Base-by-base conservation (phyloP, 148 eudicot species). In the Polygonum maritimum region DNA sequence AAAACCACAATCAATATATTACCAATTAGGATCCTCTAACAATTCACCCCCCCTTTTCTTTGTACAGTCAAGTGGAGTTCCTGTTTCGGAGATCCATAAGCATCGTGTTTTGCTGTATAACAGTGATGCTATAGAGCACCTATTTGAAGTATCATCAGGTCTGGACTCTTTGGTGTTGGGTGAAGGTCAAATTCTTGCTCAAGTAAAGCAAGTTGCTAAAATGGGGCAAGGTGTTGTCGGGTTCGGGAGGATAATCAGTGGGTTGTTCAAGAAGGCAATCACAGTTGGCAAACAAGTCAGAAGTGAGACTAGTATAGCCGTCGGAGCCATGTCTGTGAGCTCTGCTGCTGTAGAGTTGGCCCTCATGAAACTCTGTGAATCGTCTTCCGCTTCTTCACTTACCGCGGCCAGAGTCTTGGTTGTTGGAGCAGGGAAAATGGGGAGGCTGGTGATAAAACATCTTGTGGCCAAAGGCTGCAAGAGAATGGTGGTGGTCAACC, bases 261-360 rank as follows among this genome's bases (percentile, higher is more conserved):
- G 96, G 9, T 79, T 93, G 71, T 93, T 93, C 80, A 91, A 93
- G 84, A 93, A 93, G 45, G 98, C 98, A 7, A 93, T 93, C 75
- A 89, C 92, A 2, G 98, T 90, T 5, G 98, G 98, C 8, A 93
- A 93, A 80, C 81, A 90, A 39, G 93, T 93, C 21, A 82, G 98
- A 82, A 88, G 85, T 2, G 93, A 93, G 81, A 91, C 96, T 39
- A 93, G 85, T 72, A 93, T 93, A 76, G 90, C 96, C 39, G 84
- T 93, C 10, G 98, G 98, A 26, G 96, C 98, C 4, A 96, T 93
- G 18, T 93, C 31, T 26, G 31, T 26, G 31, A 26, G 98, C 84
- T 93, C 98, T 4, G 98, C 98, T 74, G 92, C 98, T 55, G 98
- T 93, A 3, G 98, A 93, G 77, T 78, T 93, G 81, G 98, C 98